A percentile compares a stretch with the other conserved stretches of the same genome.
Evolutionary conservation across 129 eudicot species (phyloP).

Genomic region (Chrysanthemum lavandulifolium): DNA sequence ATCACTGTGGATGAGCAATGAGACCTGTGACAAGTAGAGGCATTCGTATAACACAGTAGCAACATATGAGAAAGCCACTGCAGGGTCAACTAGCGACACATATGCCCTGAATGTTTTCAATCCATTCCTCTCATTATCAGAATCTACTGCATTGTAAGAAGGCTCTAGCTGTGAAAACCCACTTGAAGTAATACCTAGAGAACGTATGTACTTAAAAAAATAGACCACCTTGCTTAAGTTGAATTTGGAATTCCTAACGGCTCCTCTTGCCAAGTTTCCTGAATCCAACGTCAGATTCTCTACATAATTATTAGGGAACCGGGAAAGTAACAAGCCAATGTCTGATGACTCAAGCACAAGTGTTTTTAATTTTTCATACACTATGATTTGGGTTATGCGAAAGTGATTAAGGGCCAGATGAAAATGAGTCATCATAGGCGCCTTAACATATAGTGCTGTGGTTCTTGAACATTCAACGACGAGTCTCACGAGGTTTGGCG

Average conservation of each 20-base stretch:
- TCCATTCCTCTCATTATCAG: too few species aligned
- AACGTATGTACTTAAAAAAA: too few species aligned
- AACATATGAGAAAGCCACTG: too few species aligned
- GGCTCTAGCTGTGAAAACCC: too few species aligned
- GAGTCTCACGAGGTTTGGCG: not conserved
- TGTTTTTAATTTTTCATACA: not conserved
- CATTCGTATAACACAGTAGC: too few species aligned
- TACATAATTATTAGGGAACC: not conserved
- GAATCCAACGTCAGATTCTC: not conserved
- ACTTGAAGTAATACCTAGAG: too few species aligned
- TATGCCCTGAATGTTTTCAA: too few species aligned
- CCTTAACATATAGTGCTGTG: not conserved
- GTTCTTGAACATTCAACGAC: not conserved
- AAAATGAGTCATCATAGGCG: not conserved
- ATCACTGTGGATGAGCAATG: too few species aligned
- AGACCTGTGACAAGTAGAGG: too few species aligned
- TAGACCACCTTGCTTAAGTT: not conserved
- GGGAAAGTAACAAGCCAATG: not conserved
- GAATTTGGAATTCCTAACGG: not conserved
- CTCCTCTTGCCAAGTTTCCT: not conserved
- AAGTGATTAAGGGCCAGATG: not conserved
- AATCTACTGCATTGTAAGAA: too few species aligned
- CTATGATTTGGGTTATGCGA: not conserved
- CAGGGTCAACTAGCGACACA: too few species aligned
- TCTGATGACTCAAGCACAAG: not conserved